Conservation (phyloP, 306 rosid genomes). For the Boehmeria nivea region DNA sequence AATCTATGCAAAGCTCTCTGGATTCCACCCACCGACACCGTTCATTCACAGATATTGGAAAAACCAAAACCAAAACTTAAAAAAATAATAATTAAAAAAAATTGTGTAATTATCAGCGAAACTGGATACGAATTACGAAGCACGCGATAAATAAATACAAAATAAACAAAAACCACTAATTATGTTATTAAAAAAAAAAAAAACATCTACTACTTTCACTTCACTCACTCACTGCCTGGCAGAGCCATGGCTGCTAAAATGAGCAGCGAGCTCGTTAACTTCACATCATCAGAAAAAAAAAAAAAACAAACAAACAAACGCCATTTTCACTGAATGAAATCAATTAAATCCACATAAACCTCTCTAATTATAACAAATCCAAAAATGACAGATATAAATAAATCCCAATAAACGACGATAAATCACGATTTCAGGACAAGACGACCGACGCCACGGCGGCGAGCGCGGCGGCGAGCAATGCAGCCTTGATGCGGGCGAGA, state of each 20-base stretch:
- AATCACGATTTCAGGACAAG: constrained; percentile 50
- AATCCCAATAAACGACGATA: neutral
- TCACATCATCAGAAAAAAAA: neutral
- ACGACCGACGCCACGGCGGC: constrained; percentile 33
- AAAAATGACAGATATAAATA: neutral
- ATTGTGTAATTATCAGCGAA: too few species aligned
- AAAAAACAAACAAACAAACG: neutral
- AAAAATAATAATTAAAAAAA: too few species aligned
- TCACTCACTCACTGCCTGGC: neutral
- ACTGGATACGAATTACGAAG: neutral
- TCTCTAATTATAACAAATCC: constrained; percentile 15
- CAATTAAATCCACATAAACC: constrained; percentile 20
- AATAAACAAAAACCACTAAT: neutral
- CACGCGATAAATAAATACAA: constrained; percentile 7
- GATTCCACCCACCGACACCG: constrained; percentile 1
- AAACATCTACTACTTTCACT: neutral
- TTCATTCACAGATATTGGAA: constrained; percentile 5
- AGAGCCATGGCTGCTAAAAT: constrained; percentile 22
- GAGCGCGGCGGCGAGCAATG: constrained; percentile 28
- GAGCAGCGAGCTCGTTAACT: constrained; percentile 18
- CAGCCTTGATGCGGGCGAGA: constrained; percentile 32
- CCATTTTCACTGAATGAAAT: constrained; percentile 22
- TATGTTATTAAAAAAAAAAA: neutral
- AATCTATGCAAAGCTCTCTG: neutral
- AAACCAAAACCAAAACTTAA: neutral